These are phyloP conservation scores for Corchorus capsularis DNA, from an alignment of 345 rosid species.

Conservation along the genomic window DNA sequence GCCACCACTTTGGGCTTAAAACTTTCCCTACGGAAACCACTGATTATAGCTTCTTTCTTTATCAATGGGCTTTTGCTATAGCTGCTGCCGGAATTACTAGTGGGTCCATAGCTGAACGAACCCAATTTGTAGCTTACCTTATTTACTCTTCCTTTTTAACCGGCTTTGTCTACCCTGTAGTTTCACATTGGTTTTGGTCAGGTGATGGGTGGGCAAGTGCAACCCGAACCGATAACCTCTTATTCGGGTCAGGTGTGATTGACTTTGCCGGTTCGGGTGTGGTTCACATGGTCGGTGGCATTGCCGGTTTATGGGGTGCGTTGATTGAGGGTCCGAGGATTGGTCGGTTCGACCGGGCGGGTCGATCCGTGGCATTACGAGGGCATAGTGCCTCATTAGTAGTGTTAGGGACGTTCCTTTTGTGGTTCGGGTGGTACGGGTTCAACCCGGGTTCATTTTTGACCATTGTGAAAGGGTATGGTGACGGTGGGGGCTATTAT, in stretches of 20 bases:
- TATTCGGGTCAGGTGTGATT: slow-evolving; percentile 58
- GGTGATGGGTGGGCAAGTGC: slow-evolving; percentile 73
- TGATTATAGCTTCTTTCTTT: slow-evolving; percentile 69
- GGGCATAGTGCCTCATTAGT: slow-evolving; percentile 76
- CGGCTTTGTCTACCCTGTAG: slow-evolving; percentile 68
- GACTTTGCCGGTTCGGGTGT: slow-evolving; percentile 90
- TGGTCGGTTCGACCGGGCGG: slow-evolving; percentile 55
- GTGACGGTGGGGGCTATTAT: slow-evolving; percentile 34
- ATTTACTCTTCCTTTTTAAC: slow-evolving; percentile 69
- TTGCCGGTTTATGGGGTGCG: slow-evolving; percentile 80
- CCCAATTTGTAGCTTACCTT: slow-evolving; percentile 77
- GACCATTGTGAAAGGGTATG: slow-evolving; percentile 44
- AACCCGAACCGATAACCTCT: slow-evolving; percentile 24
- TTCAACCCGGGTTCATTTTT: slow-evolving; percentile 73
- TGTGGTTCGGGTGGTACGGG: slow-evolving; percentile 93
- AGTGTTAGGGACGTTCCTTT: slow-evolving; percentile 68
- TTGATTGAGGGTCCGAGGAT: slow-evolving; percentile 72
- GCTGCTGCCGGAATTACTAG: slow-evolving; percentile 82
- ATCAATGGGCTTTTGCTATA: slow-evolving; percentile 84
- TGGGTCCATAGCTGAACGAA: slow-evolving; percentile 80
- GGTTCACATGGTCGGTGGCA: slow-evolving; percentile 85
- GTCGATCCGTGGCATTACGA: slow-evolving; percentile 50
- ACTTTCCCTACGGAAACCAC: slow-evolving; percentile 29
- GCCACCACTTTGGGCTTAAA: slow-evolving; percentile 57
- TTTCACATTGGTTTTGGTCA: slow-evolving; percentile 87